These are phyloP conservation scores for Talaromyces proteolyticus DNA, from an alignment of 495 filamentous ascomycete species.

Conservation along the genomic window DNA sequence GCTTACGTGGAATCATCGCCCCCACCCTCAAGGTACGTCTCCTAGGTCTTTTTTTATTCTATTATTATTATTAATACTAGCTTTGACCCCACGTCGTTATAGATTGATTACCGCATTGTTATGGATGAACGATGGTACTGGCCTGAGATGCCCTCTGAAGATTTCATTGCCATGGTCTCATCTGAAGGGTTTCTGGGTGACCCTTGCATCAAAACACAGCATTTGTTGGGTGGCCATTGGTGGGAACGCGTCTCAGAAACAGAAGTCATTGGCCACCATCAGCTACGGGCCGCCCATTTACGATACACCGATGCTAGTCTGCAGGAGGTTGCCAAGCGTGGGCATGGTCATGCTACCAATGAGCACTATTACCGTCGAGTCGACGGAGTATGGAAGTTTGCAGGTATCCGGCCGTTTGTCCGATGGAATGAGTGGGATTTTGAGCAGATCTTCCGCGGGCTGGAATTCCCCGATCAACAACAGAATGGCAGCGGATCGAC, in stretches of 20 bases:
- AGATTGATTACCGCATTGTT: conserved; percentile 70
- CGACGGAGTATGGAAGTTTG: conserved; percentile 76
- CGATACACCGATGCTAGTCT: conserved; percentile 17
- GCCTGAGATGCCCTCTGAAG: conserved; percentile 62
- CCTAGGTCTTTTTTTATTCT: conserved; percentile 5
- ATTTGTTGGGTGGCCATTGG: conserved; percentile 64
- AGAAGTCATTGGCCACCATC: conserved; percentile 66
- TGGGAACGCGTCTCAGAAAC: conserved; percentile 66
- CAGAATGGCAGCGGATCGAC: neutral
- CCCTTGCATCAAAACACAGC: conserved; percentile 65
- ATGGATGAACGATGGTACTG: conserved; percentile 63
- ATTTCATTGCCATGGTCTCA: conserved; percentile 65
- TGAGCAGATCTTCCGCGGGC: conserved; percentile 28
- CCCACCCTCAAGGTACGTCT: conserved; percentile 52
- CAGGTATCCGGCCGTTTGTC: conserved; percentile 64
- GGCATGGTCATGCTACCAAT: conserved; percentile 64
- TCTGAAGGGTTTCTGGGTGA: conserved; percentile 64
- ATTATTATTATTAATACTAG: too few species aligned
- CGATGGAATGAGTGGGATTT: conserved; percentile 70
- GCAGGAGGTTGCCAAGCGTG: conserved; percentile 25
- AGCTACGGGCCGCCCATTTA: conserved; percentile 68
- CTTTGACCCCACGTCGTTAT: too few species aligned
- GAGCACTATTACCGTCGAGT: conserved; percentile 68
- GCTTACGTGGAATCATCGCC: conserved; percentile 63
- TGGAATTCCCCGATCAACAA: neutral